Conservation (phyloP, 306 rosid species). For the Quercus wislizeni region DNA sequence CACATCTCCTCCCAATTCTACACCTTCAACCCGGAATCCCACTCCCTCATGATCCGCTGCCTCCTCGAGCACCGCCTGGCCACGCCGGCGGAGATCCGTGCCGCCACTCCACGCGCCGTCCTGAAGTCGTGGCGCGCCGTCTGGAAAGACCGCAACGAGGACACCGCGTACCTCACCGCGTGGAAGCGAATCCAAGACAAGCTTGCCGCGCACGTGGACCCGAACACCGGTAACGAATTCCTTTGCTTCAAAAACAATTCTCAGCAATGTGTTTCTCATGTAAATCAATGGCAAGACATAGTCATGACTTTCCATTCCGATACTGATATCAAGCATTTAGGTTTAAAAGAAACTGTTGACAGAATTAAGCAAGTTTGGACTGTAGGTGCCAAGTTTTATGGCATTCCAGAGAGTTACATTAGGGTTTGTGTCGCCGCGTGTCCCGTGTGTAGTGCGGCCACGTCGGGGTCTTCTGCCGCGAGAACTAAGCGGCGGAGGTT, state of each 20-base stretch:
- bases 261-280: slow-evolving; percentile 82
- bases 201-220: slow-evolving; percentile 59
- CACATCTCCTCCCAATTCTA: slow-evolving; percentile 94
- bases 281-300: slow-evolving; percentile 89
- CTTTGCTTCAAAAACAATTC: slow-evolving; percentile 94
- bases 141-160: slow-evolving; percentile 99
- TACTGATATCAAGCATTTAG: slow-evolving; percentile 72
- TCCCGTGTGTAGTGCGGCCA: slow-evolving; percentile 55
- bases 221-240: slow-evolving; percentile 53
- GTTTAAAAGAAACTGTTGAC: slow-evolving; percentile 82
- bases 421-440: slow-evolving; percentile 89
- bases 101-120: slow-evolving; percentile 72
- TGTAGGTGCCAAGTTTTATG: slow-evolving; percentile 96
- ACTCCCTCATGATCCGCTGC: slow-evolving; percentile 87
- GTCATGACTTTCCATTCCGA: slow-evolving; percentile 82
- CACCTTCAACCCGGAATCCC: slow-evolving; percentile 88
- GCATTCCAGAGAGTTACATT: slow-evolving; percentile 91
- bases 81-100: slow-evolving; percentile 76
- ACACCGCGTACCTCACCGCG: slow-evolving; percentile 88
- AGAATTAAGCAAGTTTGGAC: slow-evolving; percentile 93
- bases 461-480: slow-evolving; percentile 38
- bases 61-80: slow-evolving; percentile 77
- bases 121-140: slow-evolving; percentile 95
- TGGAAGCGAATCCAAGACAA: slow-evolving; percentile 99
- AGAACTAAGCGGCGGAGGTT: slow-evolving; percentile 78